A percentile compares a stretch with the other conserved stretches of the same genome.
Evolutionary conservation across 495 filamentous ascomycete species (phyloP).

Genomic region (Bacidia rubella): DNA sequence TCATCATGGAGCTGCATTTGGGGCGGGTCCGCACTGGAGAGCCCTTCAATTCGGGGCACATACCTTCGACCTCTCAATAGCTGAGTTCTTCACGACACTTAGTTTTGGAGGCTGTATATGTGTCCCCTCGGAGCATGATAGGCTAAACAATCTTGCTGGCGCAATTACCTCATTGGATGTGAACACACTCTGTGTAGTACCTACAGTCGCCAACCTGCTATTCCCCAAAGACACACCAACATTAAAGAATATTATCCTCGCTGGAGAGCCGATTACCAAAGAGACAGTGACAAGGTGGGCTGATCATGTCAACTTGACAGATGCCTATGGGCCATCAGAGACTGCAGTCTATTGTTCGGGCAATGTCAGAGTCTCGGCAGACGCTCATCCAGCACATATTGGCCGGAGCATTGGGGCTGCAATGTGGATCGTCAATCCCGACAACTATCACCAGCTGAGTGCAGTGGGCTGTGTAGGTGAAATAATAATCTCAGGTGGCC

Average conservation of each 20-base stretch:
- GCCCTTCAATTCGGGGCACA: slow-evolving; percentile 24
- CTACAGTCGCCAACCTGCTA: slow-evolving; percentile 18
- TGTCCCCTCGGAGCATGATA: slow-evolving; percentile 37
- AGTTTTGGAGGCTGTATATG: slow-evolving; percentile 31
- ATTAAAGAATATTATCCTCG: slow-evolving; percentile 18
- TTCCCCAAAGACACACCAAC: slow-evolving; percentile 15
- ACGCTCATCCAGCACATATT: slow-evolving; percentile 9
- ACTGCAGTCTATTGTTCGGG: no score
- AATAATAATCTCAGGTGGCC: slow-evolving; percentile 40
- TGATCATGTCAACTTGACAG: slow-evolving; percentile 31
- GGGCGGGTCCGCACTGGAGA: slow-evolving; percentile 6
- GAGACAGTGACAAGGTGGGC: slow-evolving; percentile 29
- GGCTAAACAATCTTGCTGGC: slow-evolving; percentile 22
- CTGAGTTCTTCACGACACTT: slow-evolving; percentile 42
- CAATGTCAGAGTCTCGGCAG: slow-evolving; percentile 3
- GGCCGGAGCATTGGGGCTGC: slow-evolving; percentile 18
- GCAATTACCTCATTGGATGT: slow-evolving; percentile 16
- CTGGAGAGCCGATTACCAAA: slow-evolving; percentile 16
- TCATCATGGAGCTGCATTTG: not conserved
- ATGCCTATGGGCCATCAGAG: slow-evolving; percentile 45
- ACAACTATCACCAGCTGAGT: slow-evolving; percentile 27
- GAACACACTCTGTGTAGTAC: slow-evolving; percentile 20
- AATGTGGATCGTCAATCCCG: slow-evolving; percentile 36
- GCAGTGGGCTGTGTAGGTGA: slow-evolving; percentile 41
- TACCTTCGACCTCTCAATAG: slow-evolving; percentile 34